Base-by-base conservation (phyloP, 129 eudicot species). In the Escallonia rubra region DNA sequence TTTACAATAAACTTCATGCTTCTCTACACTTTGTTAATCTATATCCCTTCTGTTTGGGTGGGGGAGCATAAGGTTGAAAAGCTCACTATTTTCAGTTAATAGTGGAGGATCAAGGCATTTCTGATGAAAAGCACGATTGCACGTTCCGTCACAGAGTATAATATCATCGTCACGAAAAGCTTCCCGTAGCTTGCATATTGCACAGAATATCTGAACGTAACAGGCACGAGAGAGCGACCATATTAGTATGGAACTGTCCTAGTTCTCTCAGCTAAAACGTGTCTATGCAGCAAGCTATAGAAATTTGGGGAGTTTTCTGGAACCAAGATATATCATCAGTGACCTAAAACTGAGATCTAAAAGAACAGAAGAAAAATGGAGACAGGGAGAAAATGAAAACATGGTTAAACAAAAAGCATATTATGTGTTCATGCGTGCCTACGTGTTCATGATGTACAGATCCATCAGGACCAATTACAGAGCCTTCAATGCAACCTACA, bases 361-460 rank as follows among this genome's bases (percentile, higher is more conserved):
- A 23, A 23, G 34, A 23, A 23, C 34, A 23, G 34, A 23, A 23
- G 1, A 23, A 23, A 23, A 23, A 23, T 23, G 0, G 34, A 23
- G 34, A 0, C 34, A 23, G 1, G 34, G 34, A 1, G 1, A 23
- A 23, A 23, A 23, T 23, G 34, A 23, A 1, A 13, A 55, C 7
- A n/a, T 5, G 40, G 7, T 2, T 48, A 69, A 70, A 41, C n/a
- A 8, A 63, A 15, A 41, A 23, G 15, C 7, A 12, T 15, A 47
- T 46, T 52, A 52, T 67, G 14, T 5, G 39, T n/a, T 67, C 52
- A n/a, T 43, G 9, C 39, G 50, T 57, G 16, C 85, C 66, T 82
- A 93, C 99, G 80, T 93, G 79, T 70, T 93, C 96, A 77, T 93
- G 98, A 74, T 92, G 89, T 72, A 93, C 90, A 63, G 99, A 86